Percentiles rank a stretch among this genome's conserved stretches.
These are phyloP conservation scores for Anastatica hierochuntica DNA, from an alignment of 345 rosid species.

Conservation along the genomic window DNA sequence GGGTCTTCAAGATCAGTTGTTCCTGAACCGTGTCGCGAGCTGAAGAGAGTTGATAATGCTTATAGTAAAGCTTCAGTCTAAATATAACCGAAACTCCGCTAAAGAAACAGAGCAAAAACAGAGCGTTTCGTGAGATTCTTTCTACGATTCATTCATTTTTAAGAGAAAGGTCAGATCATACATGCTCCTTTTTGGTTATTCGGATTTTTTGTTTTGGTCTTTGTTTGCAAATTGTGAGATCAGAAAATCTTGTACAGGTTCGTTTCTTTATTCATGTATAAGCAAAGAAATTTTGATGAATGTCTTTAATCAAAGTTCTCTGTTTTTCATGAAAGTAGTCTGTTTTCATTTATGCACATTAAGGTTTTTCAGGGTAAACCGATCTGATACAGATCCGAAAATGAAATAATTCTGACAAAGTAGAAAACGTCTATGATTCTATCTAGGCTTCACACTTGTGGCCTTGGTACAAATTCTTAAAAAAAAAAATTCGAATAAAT, in stretches of 20 bases:
- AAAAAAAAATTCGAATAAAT: no score
- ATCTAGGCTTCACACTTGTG: no score
- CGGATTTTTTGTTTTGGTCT: neutral
- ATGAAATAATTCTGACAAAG: no score
- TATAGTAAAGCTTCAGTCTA: conserved; percentile 37
- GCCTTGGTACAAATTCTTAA: no score
- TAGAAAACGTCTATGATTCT: no score
- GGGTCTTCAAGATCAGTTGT: conserved; percentile 27
- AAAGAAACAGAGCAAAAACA: neutral
- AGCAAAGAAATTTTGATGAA: conserved; percentile 37
- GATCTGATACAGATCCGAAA: no score
- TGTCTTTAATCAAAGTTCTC: no score
- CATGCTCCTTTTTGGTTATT: conserved; percentile 1
- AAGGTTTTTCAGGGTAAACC: no score
- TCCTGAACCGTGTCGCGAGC: conserved; percentile 39
- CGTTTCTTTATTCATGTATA: no score
- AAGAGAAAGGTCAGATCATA: neutral
- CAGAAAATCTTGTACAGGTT: conserved; percentile 39
- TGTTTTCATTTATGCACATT: neutral
- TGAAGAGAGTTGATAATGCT: conserved; percentile 16
- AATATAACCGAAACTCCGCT: conserved; percentile 18
- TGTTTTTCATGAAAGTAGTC: no score
- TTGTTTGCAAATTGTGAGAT: conserved; percentile 33
- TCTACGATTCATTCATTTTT: conserved; percentile 20
- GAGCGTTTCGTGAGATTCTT: conserved; percentile 37